Evolutionary conservation across 139 green algal species (phyloP).

Genomic region (Micromonas commoda): DNA sequence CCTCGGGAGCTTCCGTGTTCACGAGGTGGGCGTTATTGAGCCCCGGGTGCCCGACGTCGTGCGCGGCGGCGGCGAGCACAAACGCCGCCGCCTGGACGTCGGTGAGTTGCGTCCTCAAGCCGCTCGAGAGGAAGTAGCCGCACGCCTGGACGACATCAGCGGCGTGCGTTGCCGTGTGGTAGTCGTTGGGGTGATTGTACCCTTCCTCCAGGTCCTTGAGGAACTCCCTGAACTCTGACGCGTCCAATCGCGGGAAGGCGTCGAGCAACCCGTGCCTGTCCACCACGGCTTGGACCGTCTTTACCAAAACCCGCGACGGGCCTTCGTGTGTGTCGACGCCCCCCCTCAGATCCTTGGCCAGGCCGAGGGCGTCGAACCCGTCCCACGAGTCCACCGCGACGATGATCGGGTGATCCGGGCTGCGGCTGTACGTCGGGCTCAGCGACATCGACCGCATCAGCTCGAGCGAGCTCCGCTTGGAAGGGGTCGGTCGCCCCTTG

Average conservation of each 20-base stretch:
- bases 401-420: too few species aligned
- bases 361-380: background rate
- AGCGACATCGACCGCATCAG: background rate
- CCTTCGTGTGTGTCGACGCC: too few species aligned
- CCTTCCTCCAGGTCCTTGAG: background rate
- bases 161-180: constrained; percentile 63
- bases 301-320: background rate
- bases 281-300: background rate
- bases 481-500: too few species aligned
- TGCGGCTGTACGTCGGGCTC: background rate
- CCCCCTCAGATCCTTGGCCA: too few species aligned
- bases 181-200: constrained; percentile 41
- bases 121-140: background rate
- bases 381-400: background rate
- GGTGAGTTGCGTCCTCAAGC: background rate
- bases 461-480: background rate
- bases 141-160: constrained; percentile 57
- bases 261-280: background rate
- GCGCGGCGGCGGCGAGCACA: constrained; percentile 49
- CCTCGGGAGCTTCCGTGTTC: constrained; percentile 28
- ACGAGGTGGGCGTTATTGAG: constrained; percentile 38
- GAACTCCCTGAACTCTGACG: background rate
- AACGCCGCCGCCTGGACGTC: constrained; percentile 51
- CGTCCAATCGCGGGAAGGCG: background rate
- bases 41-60: constrained; percentile 62